Percentiles rank a stretch among this genome's conserved stretches.
These are phyloP conservation scores for Sporobolomyces phaffii DNA, from an alignment of 768 basidiomycete genomes.

Conservation along the genomic window DNA sequence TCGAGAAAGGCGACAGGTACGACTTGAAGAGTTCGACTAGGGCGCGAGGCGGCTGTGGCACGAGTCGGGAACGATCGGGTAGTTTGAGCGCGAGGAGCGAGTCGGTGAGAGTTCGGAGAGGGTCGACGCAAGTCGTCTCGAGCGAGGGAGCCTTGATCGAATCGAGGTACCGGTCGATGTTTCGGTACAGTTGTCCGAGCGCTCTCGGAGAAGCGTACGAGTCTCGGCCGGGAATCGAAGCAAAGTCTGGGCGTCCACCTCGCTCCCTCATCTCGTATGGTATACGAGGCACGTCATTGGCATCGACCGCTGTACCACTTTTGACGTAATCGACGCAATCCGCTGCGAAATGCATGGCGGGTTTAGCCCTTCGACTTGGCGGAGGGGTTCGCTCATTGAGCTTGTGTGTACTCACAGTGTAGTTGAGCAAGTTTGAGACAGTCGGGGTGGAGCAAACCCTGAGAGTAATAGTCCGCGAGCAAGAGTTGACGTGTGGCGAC, in stretches of 20 bases:
- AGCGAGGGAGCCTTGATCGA: neutral
- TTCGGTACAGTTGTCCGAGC: constrained; percentile 65
- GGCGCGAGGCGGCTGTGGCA: neutral
- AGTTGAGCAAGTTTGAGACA: constrained; percentile 38
- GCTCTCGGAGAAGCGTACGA: constrained; percentile 67
- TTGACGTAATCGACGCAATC: constrained; percentile 25
- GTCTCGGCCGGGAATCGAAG: constrained; percentile 53
- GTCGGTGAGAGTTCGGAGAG: neutral
- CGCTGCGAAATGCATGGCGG: neutral
- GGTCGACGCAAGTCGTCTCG: neutral
- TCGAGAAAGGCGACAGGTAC: neutral
- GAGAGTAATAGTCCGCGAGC: constrained; percentile 36
- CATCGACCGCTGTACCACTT: neutral
- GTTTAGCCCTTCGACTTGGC: no score
- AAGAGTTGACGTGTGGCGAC: constrained; percentile 36
- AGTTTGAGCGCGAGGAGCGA: neutral
- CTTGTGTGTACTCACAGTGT: constrained; percentile 17
- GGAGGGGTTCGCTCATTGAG: no score
- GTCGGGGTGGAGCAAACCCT: constrained; percentile 31
- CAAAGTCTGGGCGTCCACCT: constrained; percentile 29
- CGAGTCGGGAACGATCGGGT: neutral
- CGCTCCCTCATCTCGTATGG: neutral
- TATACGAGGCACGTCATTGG: neutral
- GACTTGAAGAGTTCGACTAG: neutral
- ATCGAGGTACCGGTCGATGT: constrained; percentile 46